Evolutionary conservation across 2,329 filamentous ascomycete genomes (phyloP).

Genomic region (Shiraia sp.): DNA sequence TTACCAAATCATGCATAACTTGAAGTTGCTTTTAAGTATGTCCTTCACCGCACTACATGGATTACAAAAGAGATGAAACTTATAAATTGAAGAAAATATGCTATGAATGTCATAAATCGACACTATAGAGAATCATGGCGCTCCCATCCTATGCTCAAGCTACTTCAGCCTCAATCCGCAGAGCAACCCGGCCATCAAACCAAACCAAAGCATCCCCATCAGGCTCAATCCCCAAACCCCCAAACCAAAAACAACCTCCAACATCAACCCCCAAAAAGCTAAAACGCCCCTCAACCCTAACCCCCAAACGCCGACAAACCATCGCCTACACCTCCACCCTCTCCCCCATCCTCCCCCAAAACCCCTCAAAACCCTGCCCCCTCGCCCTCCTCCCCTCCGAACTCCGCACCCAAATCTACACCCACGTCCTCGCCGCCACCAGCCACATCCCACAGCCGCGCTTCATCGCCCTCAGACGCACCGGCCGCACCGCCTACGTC

Average conservation of each 20-base stretch:
- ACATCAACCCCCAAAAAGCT: constrained; percentile 3
- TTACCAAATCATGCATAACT: too few species aligned
- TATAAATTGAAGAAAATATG: too few species aligned
- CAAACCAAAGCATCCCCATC: constrained; percentile 13
- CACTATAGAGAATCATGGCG: too few species aligned
- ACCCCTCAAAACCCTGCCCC: constrained; percentile 16
- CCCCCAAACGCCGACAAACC: constrained; percentile 4
- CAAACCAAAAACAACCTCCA: neutral
- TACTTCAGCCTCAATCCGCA: neutral
- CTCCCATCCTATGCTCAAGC: too few species aligned
- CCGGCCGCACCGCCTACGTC: constrained; percentile 3
- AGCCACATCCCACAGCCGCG: constrained; percentile 2
- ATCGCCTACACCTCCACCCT: constrained; percentile 14
- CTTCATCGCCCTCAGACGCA: neutral
- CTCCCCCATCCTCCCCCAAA: constrained; percentile 15
- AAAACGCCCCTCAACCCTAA: constrained; percentile 19
- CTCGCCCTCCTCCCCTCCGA: constrained; percentile 27
- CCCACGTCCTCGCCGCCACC: constrained; percentile 8
- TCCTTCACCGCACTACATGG: too few species aligned
- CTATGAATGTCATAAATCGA: too few species aligned
- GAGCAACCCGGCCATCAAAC: constrained; percentile 9
- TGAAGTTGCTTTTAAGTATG: too few species aligned
- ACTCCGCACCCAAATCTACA: constrained; percentile 23
- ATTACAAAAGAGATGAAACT: neutral
- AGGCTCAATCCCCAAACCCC: constrained; percentile 1